A percentile compares a stretch with the other conserved stretches of the same genome.
phyloP scores from a whole-genome alignment of 306 rosid genomes.

The Crataegus laevigata region DNA sequence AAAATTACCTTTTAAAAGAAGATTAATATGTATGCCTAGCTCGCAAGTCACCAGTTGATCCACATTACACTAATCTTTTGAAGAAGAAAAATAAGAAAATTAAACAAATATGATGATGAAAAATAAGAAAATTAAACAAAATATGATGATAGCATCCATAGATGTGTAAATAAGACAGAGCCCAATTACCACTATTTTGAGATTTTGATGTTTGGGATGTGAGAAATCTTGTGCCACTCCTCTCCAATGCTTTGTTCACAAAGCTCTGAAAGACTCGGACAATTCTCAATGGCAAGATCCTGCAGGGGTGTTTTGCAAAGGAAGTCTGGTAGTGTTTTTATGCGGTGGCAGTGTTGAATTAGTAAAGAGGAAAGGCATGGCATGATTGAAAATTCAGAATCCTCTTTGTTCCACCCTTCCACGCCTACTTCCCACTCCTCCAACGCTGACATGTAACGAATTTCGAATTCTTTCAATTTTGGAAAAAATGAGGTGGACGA shows the following conservation, averaged over 20 bases:
- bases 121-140: no score
- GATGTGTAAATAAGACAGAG: no score
- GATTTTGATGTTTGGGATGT: neutral
- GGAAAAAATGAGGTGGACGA: neutral
- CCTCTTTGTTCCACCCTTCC: neutral
- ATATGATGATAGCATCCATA: no score
- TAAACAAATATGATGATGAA: no score
- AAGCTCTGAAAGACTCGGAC: rapidly evolving
- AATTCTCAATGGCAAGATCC: rapidly evolving
- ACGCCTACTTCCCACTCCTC: neutral
- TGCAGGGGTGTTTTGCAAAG: neutral
- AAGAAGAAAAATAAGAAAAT: no score
- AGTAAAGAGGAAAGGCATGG: neutral
- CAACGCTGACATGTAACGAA: neutral
- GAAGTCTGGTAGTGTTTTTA: no score
- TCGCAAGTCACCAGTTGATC: no score
- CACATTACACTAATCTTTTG: no score
- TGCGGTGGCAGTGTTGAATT: neutral
- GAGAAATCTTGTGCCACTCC: neutral
- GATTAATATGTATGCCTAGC: no score
- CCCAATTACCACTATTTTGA: no score
- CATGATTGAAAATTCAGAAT: neutral
- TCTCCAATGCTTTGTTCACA: neutral
- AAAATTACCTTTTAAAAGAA: no score
- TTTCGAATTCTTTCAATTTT: neutral